phyloP scores from a whole-genome alignment of 306 rosid species.

The Acacia crassicarpa region DNA sequence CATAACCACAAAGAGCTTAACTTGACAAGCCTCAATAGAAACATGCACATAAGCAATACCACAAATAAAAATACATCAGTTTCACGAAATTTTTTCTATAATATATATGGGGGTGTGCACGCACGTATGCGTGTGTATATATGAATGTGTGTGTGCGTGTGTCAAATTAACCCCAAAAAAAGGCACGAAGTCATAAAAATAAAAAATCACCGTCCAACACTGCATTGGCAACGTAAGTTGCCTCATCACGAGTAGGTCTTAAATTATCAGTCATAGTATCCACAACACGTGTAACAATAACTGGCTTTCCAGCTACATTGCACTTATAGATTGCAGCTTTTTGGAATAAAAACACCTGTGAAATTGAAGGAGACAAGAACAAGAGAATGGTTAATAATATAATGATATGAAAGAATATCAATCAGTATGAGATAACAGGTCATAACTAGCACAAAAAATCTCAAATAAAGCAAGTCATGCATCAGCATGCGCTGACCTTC shows the following conservation, averaged over 20 bases:
- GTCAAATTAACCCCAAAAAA: background rate
- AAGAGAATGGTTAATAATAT: background rate
- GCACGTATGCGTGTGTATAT: no score
- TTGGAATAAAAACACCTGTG: constrained; percentile 84
- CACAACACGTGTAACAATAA: constrained; percentile 94
- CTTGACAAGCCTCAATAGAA: background rate
- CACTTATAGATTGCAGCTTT: constrained; percentile 93
- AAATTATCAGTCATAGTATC: constrained; percentile 94
- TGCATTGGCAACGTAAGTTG: constrained; percentile 95
- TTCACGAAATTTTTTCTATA: background rate
- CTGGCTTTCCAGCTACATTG: constrained; percentile 95
- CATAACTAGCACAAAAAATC: background rate
- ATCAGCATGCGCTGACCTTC: constrained; percentile 46
- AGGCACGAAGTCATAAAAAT: background rate
- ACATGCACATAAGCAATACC: background rate
- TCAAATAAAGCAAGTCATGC: no score
- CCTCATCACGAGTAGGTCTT: constrained; percentile 97
- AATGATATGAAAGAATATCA: background rate
- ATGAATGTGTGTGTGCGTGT: no score
- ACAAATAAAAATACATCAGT: background rate
- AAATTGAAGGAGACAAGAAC: background rate
- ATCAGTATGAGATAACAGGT: background rate
- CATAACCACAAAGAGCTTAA: background rate
- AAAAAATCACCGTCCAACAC: constrained; percentile 70
- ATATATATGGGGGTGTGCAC: no score